Percentiles rank a stretch among this genome's conserved stretches.
Conservation (phyloP, 2,329 filamentous ascomycete species). For the Colletotrichum graminicola region DNA sequence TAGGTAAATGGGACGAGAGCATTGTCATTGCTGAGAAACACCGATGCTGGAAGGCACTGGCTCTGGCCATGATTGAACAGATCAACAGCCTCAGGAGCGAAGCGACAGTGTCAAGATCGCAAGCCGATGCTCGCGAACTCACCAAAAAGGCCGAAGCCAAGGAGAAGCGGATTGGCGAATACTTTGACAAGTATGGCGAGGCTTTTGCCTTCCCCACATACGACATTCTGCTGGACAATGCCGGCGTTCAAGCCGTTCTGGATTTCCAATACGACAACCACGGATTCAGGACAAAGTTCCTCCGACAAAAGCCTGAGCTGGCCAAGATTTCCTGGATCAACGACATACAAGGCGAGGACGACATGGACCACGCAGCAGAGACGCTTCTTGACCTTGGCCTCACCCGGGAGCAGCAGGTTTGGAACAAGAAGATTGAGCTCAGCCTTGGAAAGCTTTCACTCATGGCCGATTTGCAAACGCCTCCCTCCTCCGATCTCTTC, state of each 20-base stretch:
- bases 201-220: constrained; percentile 83
- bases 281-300: constrained; percentile 80
- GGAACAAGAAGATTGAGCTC: constrained; percentile 94
- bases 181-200: constrained; percentile 75
- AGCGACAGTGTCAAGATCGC: constrained; percentile 34
- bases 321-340: constrained; percentile 95
- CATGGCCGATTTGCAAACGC: constrained; percentile 69
- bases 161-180: constrained; percentile 60
- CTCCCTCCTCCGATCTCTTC: constrained; percentile 41
- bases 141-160: constrained; percentile 60
- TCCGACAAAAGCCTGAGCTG: constrained; percentile 78
- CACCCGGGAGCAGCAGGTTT: constrained; percentile 80
- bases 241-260: constrained; percentile 76
- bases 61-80: constrained; percentile 67
- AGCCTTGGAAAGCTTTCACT: constrained; percentile 87
- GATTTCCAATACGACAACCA: constrained; percentile 77
- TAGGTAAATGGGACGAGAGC: constrained; percentile 69
- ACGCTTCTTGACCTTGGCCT: constrained; percentile 79
- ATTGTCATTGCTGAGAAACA: constrained; percentile 71
- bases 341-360: constrained; percentile 81
- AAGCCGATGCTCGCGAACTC: constrained; percentile 49
- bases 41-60: constrained; percentile 65
- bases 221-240: constrained; percentile 77
- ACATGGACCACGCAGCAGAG: constrained; percentile 79
- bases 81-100: constrained; percentile 53